Conservation (phyloP, 352 stramenopile genomes). For the Globisporangium emineosum region DNA sequence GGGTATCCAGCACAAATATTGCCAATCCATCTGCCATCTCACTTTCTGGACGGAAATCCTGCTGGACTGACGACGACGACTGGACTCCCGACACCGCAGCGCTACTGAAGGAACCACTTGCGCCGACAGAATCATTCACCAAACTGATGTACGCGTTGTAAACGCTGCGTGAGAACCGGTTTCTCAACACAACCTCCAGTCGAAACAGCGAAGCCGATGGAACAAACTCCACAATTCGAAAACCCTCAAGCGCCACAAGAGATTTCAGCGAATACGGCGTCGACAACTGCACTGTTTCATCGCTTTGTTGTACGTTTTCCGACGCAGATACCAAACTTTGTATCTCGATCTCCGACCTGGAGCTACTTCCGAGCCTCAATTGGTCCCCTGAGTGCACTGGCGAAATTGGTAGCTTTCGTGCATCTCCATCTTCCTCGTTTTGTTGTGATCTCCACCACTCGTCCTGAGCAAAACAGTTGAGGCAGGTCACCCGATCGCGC, state of each 20-base stretch:
- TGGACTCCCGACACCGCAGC: neutral
- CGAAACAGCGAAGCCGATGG: conserved; percentile 31
- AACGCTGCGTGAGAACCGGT: conserved; percentile 20
- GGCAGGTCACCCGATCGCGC: conserved; percentile 18
- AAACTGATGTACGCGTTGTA: conserved; percentile 27
- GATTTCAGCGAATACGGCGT: conserved; percentile 6
- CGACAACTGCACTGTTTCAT: neutral
- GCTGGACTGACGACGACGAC: conserved; percentile 9
- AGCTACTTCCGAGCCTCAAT: neutral
- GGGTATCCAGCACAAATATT: conserved; percentile 6
- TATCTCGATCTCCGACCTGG: conserved; percentile 1
- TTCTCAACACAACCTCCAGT: conserved; percentile 29
- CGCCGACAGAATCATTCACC: neutral
- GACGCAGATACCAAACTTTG: conserved; percentile 6
- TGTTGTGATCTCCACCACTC: conserved; percentile 24
- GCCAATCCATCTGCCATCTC: neutral
- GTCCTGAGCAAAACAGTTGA: conserved; percentile 36
- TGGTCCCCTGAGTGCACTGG: neutral
- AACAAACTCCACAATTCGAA: conserved; percentile 34
- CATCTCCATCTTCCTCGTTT: neutral
- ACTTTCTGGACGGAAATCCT: conserved; percentile 1
- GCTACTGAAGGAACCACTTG: neutral
- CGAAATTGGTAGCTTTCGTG: neutral
- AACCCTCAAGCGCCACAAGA: conserved; percentile 28
- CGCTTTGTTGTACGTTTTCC: neutral